phyloP scores from a whole-genome alignment of 164 flowering plant genomes.

The Aristolochia fimbriata region DNA sequence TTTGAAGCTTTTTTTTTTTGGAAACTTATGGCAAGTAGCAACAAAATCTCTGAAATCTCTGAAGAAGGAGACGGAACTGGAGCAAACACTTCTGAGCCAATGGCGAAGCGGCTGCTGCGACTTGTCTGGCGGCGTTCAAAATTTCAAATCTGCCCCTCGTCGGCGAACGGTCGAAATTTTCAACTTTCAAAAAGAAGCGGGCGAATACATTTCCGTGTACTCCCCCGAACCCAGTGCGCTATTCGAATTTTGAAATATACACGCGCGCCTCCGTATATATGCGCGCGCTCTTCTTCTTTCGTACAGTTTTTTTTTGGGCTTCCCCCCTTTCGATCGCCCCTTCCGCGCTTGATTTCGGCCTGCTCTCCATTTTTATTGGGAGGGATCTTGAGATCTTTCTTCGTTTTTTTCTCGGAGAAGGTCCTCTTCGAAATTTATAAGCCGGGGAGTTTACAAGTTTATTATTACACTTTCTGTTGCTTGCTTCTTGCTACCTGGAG shows the following conservation, averaged over 20 bases:
- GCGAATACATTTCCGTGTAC: background rate
- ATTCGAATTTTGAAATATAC: slow-evolving; percentile 3
- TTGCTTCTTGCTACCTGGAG: background rate
- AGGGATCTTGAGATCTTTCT: background rate
- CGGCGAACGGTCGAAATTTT: slow-evolving; percentile 3
- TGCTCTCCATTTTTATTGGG: background rate
- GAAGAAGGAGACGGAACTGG: too few species aligned
- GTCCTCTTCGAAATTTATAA: background rate
- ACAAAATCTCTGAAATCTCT: too few species aligned
- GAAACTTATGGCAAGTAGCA: too few species aligned
- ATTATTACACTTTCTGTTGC: background rate
- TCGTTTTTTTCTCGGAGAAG: background rate
- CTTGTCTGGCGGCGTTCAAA: too few species aligned
- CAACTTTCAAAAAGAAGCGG: background rate
- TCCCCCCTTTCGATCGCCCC: background rate
- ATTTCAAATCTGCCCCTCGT: too few species aligned
- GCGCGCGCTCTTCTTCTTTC: background rate
- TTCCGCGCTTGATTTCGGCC: background rate
- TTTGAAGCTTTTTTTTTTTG: too few species aligned
- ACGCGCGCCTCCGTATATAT: background rate
- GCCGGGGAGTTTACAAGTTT: too few species aligned
- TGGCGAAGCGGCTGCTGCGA: too few species aligned
- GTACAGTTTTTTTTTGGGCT: too few species aligned
- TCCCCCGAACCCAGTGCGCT: background rate
- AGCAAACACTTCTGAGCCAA: too few species aligned